These are phyloP conservation scores for Athelia sp. DNA, from an alignment of 1,284 basidiomycete genomes.

Conservation along the genomic window DNA sequence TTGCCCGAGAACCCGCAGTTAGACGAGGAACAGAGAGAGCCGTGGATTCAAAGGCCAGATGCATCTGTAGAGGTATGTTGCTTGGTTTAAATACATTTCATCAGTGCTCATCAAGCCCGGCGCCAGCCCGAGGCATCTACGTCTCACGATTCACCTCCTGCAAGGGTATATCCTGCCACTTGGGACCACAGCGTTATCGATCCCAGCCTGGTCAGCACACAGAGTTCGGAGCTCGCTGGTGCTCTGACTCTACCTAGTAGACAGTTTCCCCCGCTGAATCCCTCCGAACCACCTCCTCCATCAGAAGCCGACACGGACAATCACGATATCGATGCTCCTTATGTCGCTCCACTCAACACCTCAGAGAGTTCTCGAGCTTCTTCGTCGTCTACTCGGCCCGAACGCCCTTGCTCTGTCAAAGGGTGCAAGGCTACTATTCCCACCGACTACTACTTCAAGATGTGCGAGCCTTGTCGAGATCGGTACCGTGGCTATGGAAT, in stretches of 20 bases:
- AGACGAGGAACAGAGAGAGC: neutral
- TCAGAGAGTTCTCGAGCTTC: neutral
- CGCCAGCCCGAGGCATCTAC: neutral
- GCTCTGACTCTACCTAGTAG: conserved; percentile 28
- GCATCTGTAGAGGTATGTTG: neutral
- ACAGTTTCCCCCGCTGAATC: too few relatives aligned
- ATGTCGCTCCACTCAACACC: conserved; percentile 2
- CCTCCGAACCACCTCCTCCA: conserved; percentile 1
- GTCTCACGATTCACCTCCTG: neutral
- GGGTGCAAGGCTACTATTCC: conserved; percentile 41
- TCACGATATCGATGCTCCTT: neutral
- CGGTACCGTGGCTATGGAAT: conserved; percentile 47
- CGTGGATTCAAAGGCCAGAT: neutral
- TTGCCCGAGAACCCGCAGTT: conserved; percentile 14
- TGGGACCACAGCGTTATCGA: conserved; percentile 24
- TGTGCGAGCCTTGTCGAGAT: conserved; percentile 47
- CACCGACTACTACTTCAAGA: conserved; percentile 44
- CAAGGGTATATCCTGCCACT: neutral
- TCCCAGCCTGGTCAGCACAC: conserved; percentile 24
- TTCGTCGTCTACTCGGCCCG: conserved; percentile 10
- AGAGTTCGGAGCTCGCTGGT: conserved; percentile 33
- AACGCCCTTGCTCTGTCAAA: conserved; percentile 46
- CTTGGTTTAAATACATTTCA: neutral
- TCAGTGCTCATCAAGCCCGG: neutral
- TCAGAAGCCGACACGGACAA: neutral